Percentiles rank a stretch among this genome's conserved stretches.
These are phyloP conservation scores for Quercus mongolica DNA, from an alignment of 306 rosid species.

Conservation along the genomic window DNA sequence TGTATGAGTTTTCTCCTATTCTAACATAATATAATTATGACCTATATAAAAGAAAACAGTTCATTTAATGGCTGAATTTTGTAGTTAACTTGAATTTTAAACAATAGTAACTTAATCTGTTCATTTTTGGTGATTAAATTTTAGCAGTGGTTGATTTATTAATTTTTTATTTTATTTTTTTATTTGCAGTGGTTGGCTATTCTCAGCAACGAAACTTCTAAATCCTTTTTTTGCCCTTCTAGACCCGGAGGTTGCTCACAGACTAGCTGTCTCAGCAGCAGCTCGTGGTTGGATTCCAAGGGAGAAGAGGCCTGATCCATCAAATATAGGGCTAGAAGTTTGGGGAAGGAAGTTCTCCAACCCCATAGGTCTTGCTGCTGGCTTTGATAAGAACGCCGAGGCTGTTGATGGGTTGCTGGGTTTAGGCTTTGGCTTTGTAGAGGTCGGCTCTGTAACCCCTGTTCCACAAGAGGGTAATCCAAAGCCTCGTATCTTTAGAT, in stretches of 20 bases:
- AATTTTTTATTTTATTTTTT: too few relatives aligned
- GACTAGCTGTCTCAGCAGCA: conserved; percentile 80
- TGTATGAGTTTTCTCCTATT: not conserved
- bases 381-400: conserved; percentile 95
- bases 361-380: conserved; percentile 97
- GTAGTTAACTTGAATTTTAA: conserved; percentile 9
- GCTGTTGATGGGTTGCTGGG: conserved; percentile 91
- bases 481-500: conserved; percentile 87
- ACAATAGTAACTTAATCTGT: conserved; percentile 17
- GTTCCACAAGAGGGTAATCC: conserved; percentile 95
- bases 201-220: conserved; percentile 87
- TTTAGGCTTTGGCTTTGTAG: conserved; percentile 94
- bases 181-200: conserved; percentile 88
- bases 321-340: conserved; percentile 74
- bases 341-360: conserved; percentile 98
- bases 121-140: conserved; percentile 24
- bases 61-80: not conserved
- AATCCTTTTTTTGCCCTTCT: conserved; percentile 90
- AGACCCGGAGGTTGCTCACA: conserved; percentile 91
- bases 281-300: conserved; percentile 97
- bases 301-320: conserved; percentile 82
- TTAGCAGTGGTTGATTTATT: conserved; percentile 66
- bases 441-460: conserved; percentile 97
- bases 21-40: not conserved
- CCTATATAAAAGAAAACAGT: not conserved